Base-by-base conservation (phyloP, 306 rosid genomes). In the Vachellia collinsii region DNA sequence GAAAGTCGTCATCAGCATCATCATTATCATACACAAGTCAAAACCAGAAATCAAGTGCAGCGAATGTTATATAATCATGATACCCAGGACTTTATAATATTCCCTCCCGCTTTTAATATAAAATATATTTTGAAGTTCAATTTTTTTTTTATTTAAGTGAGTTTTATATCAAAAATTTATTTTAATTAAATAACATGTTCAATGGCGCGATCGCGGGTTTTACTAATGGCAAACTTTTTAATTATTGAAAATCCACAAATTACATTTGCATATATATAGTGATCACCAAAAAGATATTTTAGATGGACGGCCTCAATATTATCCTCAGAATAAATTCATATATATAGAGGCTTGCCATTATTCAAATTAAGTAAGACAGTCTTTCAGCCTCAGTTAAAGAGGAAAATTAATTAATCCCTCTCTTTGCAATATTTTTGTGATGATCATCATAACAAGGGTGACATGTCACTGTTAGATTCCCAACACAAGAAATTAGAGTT, bases 1-100 rank as follows among this genome's bases (percentile, higher is more conserved):
- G 2, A 29, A 29, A 29, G 34, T 29, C 34, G 34, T 29, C 34
- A 29, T 29, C 34, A 29, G 34, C 34, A 29, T 29, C 34, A 29
- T 29, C 34, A 29, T 71, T 77, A 56, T 9, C 34, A 41, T 58
- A 72, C 68, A 20, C 25, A 77, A 77, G 85, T 82, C 82, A 82
- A 82, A 82, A 42, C 63, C 36, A 13, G 79, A 76, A 77, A 82
- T 77, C 79, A 63, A 82, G 82, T 71, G 85, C 85, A 6, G 65
- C 77, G 76, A 56, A 58, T 70, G 6, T 75, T 75, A 56, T 80
- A 75, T 75, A 51, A 77, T 77, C 69, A 82, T 77, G 66, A 41
- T 82, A 34, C 11, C 37, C 36, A 11, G n/a, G 65, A 69, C 16
- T 58, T 75, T 46, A 43, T 29, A 29, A 0, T 29, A 29, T 29